Evolutionary conservation across 75 land plant species (phyloP).

Genomic region (Ceratopteris richardii): DNA sequence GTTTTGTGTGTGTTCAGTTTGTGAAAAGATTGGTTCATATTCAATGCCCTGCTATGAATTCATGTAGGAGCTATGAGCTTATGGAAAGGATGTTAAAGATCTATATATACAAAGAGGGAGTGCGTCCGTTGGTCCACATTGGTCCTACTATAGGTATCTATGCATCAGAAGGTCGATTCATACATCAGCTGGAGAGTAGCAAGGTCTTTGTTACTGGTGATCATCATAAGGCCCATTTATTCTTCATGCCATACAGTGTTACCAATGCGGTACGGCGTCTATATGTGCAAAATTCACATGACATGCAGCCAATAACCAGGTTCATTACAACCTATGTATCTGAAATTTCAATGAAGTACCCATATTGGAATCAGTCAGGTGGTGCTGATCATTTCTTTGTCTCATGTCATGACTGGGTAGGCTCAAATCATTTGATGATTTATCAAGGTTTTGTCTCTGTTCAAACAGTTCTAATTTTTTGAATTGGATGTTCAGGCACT

Average conservation of each 20-base stretch:
- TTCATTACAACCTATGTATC: constrained; percentile 56
- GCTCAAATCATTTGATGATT: constrained; percentile 6
- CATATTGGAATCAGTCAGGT: constrained; percentile 65
- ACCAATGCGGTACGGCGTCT: constrained; percentile 42
- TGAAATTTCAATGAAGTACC: constrained; percentile 55
- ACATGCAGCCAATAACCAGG: constrained; percentile 45
- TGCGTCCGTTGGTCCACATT: constrained; percentile 56
- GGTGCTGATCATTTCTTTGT: constrained; percentile 81
- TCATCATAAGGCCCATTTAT: constrained; percentile 60
- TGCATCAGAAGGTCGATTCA: constrained; percentile 89
- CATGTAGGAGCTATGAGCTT: constrained; percentile 62
- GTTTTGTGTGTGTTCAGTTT: too few relatives aligned
- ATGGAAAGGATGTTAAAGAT: constrained; percentile 69
- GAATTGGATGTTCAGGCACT: constrained; percentile 35
- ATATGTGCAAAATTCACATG: constrained; percentile 47
- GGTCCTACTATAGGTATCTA: constrained; percentile 52
- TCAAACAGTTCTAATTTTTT: background rate
- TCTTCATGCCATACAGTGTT: constrained; percentile 68
- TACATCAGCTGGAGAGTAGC: constrained; percentile 47
- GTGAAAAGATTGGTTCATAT: too few relatives aligned
- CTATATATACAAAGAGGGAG: constrained; percentile 64
- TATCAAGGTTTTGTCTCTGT: background rate
- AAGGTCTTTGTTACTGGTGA: constrained; percentile 44
- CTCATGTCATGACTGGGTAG: constrained; percentile 94
- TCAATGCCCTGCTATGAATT: too few relatives aligned